Base-by-base conservation (phyloP, 2,329 filamentous ascomycete species). In the Emmonsiellopsis sp. region DNA sequence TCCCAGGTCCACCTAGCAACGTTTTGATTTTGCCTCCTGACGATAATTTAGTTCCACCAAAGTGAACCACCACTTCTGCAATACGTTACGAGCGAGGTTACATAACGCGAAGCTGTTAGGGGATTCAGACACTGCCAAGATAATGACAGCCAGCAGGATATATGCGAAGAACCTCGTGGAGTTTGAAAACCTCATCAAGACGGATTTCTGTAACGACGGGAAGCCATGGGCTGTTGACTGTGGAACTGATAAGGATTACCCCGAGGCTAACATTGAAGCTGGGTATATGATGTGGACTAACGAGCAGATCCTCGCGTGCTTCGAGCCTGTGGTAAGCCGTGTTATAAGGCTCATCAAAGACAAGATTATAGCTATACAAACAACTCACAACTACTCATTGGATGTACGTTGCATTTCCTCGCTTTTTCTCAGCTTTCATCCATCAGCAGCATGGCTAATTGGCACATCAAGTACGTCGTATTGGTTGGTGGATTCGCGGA, bases 101-200 rank as follows among this genome's bases (percentile, higher is more conserved):
- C 82, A 92, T 62, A 97, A 97, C 79, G 97, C 97, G 93, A 97
- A 97, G 75, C 79, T 98, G 45, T 91, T 92, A 1, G 92, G 97
- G 67, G 92, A 91, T 45, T 96, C 92, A n/a, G n/a, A n/a, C n/a
- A n/a, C n/a, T n/a, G n/a, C n/a, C n/a, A n/a, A n/a, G n/a, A n/a
- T n/a, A 62, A 94, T 92, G 75, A 97, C 90, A 2, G 92, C 93
- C n/a, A 92, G 92, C 42, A 90, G 92, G 72, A 92, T 98, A 52
- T 97, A 97, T 71, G 92, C 92, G 61, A 97, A 97, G 76, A 97
- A 92, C 71, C 97, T 98, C 73, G 97, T 97, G 92, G 93, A 98
- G 73, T 98, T 98, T 65, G 93, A 98, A 77, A 97, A 97, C 81
- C 81, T 93, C 70, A 96, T 98, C 81, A 98, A 98, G 79, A 92